Evolutionary conservation across 768 basidiomycete species (phyloP), one percentile per base, ranked within the genome.

Genomic region (Boletales sp.): DNA sequence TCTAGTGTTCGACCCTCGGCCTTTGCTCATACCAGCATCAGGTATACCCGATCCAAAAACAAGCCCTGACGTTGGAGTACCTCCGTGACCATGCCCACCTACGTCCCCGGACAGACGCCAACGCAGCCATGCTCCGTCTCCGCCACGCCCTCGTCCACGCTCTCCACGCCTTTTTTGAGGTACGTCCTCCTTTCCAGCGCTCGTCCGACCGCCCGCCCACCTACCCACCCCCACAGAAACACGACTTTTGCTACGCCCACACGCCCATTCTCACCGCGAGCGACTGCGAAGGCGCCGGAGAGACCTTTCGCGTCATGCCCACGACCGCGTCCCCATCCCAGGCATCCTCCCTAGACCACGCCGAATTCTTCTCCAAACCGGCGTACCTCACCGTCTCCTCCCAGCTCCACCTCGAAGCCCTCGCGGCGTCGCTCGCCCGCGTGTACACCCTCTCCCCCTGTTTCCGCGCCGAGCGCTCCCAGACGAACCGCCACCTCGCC

Each of bases 281-380:
- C 58, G 97, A 99, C 66, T 94, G 94, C 47, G 97, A 99, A 74
- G 97, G 94, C 12, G 94, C 88, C 8, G 95, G 97, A 17, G 94
- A 98, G 68, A 81, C 89, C 2, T 98, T 98, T 67, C 77, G 80
- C 7, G 73, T 95, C 29, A 72, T 76, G 2, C 71, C 77, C 41
- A 48, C 63, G n/a, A 48, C 60, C 11, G 10, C 57, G 11, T 43
- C 57, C 30, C 10, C 47, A 45, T n/a, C 54, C 44, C 45, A 54
- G 52, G 43, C 18, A 10, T 15, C 29, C 5, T 8, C 55, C 13
- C 27, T 39, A 1, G 62, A 60, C 18, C 40, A 51, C 13, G 48
- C 66, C 38, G 83, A 87, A 59, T 92, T 93, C 69, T 93, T 94
- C 70, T 76, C 77, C 19, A 75, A 75, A 27, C 83, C 84, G 1